Evolutionary conservation across 768 basidiomycete genomes (phyloP).

Genomic region (Russula brevipes): DNA sequence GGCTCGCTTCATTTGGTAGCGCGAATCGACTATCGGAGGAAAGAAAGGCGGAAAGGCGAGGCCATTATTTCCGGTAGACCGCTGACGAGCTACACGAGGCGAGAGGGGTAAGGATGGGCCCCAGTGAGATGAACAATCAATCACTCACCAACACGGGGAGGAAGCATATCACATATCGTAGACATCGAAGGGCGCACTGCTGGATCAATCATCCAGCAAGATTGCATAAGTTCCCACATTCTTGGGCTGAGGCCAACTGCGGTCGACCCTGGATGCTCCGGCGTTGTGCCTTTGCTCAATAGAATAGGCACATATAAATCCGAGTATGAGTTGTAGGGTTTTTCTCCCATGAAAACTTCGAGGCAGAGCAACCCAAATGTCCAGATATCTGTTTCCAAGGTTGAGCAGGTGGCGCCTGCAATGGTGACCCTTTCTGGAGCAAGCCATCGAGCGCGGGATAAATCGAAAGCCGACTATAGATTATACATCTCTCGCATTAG

Average conservation of each 20-base stretch:
- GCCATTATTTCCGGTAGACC: background rate
- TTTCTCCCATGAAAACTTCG: conserved; percentile 11
- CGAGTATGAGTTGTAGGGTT: conserved; percentile 2
- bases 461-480: conserved; percentile 30
- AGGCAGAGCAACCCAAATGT: conserved; percentile 18
- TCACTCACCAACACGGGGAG: background rate
- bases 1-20: background rate
- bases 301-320: conserved; percentile 6
- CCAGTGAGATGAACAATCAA: background rate
- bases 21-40: background rate
- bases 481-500: background rate
- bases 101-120: background rate
- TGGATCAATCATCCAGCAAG: conserved; percentile 6
- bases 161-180: background rate
- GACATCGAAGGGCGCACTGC: conserved; percentile 10
- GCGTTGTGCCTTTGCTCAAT: conserved; percentile 4
- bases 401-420: background rate
- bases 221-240: conserved; percentile 21
- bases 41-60: background rate
- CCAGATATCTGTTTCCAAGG: conserved; percentile 11
- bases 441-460: conserved; percentile 13
- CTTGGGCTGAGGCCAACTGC: conserved; percentile 1
- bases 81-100: background rate
- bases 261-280: conserved; percentile 1
- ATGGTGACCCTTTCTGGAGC: conserved; percentile 13